Percentiles rank a stretch among this genome's conserved stretches.
Evolutionary conservation across 352 stramenopile species (phyloP).

Genomic region (Globisporangium spiculum): DNA sequence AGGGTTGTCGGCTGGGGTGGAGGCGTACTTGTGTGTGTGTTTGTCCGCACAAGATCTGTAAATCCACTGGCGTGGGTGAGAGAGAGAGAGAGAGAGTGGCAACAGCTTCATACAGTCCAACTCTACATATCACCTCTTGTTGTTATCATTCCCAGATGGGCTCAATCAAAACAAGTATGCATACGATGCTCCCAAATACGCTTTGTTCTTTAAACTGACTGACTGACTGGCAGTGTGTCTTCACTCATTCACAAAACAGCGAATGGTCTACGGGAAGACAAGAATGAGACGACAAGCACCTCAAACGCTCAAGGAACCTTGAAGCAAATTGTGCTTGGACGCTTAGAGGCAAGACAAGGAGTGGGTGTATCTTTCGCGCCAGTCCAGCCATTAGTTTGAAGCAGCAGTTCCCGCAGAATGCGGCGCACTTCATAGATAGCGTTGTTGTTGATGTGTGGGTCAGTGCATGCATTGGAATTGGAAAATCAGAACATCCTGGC

Average conservation of each 20-base stretch:
- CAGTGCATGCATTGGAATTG: neutral
- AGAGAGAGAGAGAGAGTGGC: neutral
- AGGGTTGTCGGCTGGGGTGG: neutral
- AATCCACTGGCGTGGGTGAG: neutral
- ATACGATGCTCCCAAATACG: neutral
- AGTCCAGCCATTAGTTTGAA: conserved; percentile 1
- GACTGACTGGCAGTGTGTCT: neutral
- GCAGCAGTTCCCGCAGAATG: conserved; percentile 2
- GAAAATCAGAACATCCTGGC: neutral
- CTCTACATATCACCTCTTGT: neutral
- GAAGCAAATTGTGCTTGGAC: neutral
- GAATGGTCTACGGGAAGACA: neutral
- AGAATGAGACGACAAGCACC: neutral
- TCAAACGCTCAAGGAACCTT: neutral
- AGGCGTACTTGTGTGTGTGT: neutral
- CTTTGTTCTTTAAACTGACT: neutral
- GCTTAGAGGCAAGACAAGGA: neutral
- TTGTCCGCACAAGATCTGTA: neutral
- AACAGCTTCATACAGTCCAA: neutral
- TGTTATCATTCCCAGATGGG: neutral
- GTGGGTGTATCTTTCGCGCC: conserved; percentile 1
- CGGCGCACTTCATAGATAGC: neutral
- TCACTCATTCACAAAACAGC: neutral
- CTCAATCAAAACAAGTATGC: neutral
- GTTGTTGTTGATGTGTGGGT: neutral